phyloP scores from a whole-genome alignment of 352 stramenopile genomes.

The Phytophthora meadii region DNA sequence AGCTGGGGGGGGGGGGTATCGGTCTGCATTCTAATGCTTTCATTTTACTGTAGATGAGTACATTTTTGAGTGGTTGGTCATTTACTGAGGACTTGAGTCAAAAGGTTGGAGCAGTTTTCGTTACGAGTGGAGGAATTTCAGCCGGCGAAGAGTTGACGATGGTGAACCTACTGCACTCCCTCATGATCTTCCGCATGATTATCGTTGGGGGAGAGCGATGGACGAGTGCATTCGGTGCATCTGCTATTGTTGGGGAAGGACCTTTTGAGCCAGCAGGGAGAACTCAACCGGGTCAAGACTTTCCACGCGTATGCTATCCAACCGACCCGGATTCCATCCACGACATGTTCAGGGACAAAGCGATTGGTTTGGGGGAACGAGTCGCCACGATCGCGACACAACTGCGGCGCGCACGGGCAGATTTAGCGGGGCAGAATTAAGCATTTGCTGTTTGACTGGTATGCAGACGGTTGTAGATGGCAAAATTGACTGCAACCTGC shows the following conservation, averaged over 20 bases:
- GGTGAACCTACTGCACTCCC: constrained; percentile 85
- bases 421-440: constrained; percentile 28
- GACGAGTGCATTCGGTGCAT: constrained; percentile 88
- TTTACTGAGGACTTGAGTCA: constrained; percentile 75
- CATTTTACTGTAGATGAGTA: constrained; percentile 48
- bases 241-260: constrained; percentile 81
- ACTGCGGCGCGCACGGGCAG: constrained; percentile 25
- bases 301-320: constrained; percentile 62
- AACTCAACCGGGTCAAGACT: constrained; percentile 30
- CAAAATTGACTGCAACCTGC: too few species aligned
- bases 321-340: constrained; percentile 66
- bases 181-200: constrained; percentile 91
- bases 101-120: constrained; percentile 89
- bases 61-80: constrained; percentile 80
- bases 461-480: too few species aligned
- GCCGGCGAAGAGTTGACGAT: constrained; percentile 87
- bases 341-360: constrained; percentile 85
- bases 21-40: neutral
- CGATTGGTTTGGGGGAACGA: constrained; percentile 72
- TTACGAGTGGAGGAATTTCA: constrained; percentile 82
- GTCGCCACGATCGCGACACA: constrained; percentile 62
- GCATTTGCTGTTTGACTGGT: neutral
- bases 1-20: neutral
- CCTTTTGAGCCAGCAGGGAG: constrained; percentile 49
- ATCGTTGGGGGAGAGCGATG: constrained; percentile 85